phyloP scores from a whole-genome alignment of 306 rosid species.

The Spatholobus suberectus region DNA sequence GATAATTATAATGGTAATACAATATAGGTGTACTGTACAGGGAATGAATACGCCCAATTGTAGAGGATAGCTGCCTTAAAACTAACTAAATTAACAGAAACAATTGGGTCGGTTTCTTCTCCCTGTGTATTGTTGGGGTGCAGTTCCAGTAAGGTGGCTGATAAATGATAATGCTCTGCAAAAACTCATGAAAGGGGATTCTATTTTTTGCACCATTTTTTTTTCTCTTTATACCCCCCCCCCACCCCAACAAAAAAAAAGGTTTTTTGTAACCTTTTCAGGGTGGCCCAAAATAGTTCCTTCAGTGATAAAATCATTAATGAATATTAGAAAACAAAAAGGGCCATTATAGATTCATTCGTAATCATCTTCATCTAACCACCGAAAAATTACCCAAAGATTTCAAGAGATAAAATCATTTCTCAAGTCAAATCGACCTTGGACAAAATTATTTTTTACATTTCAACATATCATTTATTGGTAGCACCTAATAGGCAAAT shows the following conservation, averaged over 20 bases:
- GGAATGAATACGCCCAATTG: background rate
- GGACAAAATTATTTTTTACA: background rate
- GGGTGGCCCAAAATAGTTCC: background rate
- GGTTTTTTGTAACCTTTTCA: no score
- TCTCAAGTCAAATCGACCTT: background rate
- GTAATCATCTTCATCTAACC: constrained; percentile 7
- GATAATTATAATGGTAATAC: background rate
- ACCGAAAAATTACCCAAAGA: background rate
- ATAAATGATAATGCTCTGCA: background rate
- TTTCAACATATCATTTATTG: background rate
- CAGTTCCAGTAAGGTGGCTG: background rate
- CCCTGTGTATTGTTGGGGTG: background rate
- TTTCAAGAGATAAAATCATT: background rate
- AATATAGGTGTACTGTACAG: background rate
- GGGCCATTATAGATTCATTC: background rate
- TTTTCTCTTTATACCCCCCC: no score
- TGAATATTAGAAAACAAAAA: background rate
- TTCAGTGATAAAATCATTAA: background rate
- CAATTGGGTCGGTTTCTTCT: background rate
- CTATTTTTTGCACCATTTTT: no score
- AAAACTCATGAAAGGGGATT: background rate
- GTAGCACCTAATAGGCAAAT: background rate
- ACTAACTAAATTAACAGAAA: background rate
- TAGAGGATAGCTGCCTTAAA: background rate
- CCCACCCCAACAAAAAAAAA: no score